A percentile compares a stretch with the other conserved stretches of the same genome.
phyloP scores from a whole-genome alignment of 257 asterid species.

The Solanum tarapatanum region DNA sequence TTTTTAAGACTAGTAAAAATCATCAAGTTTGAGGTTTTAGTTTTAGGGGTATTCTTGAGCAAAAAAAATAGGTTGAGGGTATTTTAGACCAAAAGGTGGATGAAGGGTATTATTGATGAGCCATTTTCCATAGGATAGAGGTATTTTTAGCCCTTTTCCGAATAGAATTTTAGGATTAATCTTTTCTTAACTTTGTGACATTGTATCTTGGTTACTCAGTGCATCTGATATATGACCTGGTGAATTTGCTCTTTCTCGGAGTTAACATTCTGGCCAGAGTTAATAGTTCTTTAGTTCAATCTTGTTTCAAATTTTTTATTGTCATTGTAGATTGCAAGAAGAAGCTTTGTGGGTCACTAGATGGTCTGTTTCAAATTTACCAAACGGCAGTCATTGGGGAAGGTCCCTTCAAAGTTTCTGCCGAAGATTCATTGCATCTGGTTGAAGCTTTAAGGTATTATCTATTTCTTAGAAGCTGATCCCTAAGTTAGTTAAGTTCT shows the following conservation, averaged over 20 bases:
- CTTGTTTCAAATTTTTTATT: not conserved
- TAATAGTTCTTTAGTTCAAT: not conserved
- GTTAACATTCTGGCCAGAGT: not conserved
- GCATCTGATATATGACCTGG: not conserved
- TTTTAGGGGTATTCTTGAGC: not conserved
- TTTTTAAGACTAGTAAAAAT: not conserved
- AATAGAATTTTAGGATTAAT: not conserved
- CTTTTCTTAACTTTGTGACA: not conserved
- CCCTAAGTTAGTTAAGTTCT: not conserved
- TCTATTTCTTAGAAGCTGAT: slow-evolving; percentile 1
- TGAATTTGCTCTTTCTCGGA: not conserved
- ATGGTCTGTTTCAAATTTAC: slow-evolving; percentile 83
- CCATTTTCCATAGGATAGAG: not conserved
- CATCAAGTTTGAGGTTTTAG: not conserved
- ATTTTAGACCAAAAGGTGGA: not conserved
- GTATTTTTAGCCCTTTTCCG: not conserved
- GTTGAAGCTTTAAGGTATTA: slow-evolving; percentile 94
- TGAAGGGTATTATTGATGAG: not conserved
- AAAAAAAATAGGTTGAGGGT: not conserved
- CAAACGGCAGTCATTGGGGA: slow-evolving; percentile 82
- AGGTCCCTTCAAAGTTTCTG: slow-evolving; percentile 88
- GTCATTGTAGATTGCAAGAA: slow-evolving; percentile 71
- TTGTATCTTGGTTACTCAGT: not conserved
- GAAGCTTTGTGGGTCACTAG: slow-evolving; percentile 75
- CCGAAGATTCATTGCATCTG: slow-evolving; percentile 84